These are phyloP conservation scores for Mimosa pudica DNA, from an alignment of 306 rosid genomes.

Conservation along the genomic window DNA sequence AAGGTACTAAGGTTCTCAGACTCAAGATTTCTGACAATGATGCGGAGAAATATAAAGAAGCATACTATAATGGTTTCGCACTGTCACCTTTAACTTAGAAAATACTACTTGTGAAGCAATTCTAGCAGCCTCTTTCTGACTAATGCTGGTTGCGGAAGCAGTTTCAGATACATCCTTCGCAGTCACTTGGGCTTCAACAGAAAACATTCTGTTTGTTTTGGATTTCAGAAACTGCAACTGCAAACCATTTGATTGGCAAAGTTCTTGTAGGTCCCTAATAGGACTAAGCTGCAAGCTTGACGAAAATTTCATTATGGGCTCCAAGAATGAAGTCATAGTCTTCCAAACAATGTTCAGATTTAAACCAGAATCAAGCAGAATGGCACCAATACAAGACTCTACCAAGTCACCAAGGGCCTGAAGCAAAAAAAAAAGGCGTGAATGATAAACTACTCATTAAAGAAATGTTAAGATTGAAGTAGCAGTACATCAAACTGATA, in stretches of 20 bases:
- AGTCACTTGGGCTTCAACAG: conserved; percentile 55
- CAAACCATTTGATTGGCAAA: conserved; percentile 66
- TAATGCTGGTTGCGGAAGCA: conserved; percentile 50
- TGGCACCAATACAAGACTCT: conserved; percentile 90
- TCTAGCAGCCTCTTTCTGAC: conserved; percentile 60
- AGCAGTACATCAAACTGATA: conserved; percentile 20
- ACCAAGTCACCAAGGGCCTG: conserved; percentile 93
- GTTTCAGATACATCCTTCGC: conserved; percentile 43
- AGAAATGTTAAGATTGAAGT: conserved; percentile 24
- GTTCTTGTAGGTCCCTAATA: conserved; percentile 75
- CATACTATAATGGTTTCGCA: conserved; percentile 26
- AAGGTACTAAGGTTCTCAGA: conserved; percentile 23
- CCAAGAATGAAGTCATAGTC: conserved; percentile 75
- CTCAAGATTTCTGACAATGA: background rate
- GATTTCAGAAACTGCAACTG: conserved; percentile 28
- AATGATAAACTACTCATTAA: conserved; percentile 8
- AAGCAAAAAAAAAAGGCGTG: conserved; percentile 35
- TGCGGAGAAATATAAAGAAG: conserved; percentile 20
- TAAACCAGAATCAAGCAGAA: conserved; percentile 90
- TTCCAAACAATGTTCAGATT: conserved; percentile 69
- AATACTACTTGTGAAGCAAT: conserved; percentile 56
- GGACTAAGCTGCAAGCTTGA: conserved; percentile 80
- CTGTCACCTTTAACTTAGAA: conserved; percentile 57
- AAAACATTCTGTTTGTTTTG: conserved; percentile 44
- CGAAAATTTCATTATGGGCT: conserved; percentile 73